Conservation (phyloP, 2,329 filamentous ascomycete species). For the Diaporthe sp. region DNA sequence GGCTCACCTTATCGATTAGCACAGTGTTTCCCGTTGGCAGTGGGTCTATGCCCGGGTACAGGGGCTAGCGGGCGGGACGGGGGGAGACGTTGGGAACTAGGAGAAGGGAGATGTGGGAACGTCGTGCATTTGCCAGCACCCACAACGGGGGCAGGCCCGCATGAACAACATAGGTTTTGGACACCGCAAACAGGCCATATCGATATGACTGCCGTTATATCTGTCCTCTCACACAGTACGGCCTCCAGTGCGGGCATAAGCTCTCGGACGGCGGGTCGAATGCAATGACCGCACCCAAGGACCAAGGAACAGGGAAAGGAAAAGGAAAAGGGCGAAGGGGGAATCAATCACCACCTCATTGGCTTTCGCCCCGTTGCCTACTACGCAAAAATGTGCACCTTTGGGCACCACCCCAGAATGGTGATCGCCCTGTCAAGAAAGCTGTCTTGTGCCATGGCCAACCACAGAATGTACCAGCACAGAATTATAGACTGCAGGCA, state of each 20-base stretch:
- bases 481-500: not conserved
- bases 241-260: not conserved
- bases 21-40: not conserved
- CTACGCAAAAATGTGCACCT: not conserved
- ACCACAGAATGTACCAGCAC: not conserved
- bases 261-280: not conserved
- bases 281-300: not conserved
- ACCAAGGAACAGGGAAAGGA: not conserved
- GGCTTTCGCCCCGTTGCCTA: not conserved
- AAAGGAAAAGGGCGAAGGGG: not conserved
- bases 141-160: constrained; percentile 15
- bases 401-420: not conserved
- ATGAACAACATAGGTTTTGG: constrained; percentile 3
- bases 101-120: constrained; percentile 5
- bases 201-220: constrained; percentile 9
- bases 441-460: not conserved
- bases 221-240: constrained; percentile 8
- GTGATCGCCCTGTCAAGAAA: not conserved
- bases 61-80: not conserved
- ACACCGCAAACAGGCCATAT: constrained; percentile 5
- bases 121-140: constrained; percentile 4
- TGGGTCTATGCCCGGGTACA: not conserved
- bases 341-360: not conserved
- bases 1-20: not conserved
- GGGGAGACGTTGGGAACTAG: not conserved